Evolutionary conservation across 106 monocot species (phyloP).

Genomic region (Posidonia australis): DNA sequence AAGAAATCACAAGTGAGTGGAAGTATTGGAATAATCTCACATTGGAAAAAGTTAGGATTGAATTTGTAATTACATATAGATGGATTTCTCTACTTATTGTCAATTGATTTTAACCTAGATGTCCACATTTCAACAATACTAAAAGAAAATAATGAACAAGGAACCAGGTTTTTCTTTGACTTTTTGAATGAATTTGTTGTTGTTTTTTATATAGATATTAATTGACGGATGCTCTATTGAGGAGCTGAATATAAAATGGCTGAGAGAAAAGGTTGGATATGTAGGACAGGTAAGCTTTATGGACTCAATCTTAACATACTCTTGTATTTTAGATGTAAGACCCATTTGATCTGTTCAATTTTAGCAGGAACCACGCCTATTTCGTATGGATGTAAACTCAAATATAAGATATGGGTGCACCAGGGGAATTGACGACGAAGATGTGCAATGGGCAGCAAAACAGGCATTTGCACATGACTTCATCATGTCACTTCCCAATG

Average conservation of each 20-base stretch:
- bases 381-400: slow-evolving; percentile 70
- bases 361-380: slow-evolving; percentile 82
- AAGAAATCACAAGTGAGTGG: no score
- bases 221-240: slow-evolving; percentile 59
- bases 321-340: not conserved
- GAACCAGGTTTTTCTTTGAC: not conserved
- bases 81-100: no score
- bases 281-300: slow-evolving; percentile 60
- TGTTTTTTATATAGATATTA: slow-evolving; percentile 43
- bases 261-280: slow-evolving; percentile 82
- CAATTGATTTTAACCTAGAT: no score
- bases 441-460: slow-evolving; percentile 80
- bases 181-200: not conserved
- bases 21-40: no score
- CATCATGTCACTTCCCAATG: slow-evolving; percentile 71
- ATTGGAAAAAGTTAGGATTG: no score
- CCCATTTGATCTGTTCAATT: not conserved
- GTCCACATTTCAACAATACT: no score
- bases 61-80: no score
- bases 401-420: slow-evolving; percentile 88
- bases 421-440: slow-evolving; percentile 45
- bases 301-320: not conserved
- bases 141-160: no score
- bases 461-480: slow-evolving; percentile 91
- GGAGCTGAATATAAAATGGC: slow-evolving; percentile 63